Conservation (phyloP, 2,329 filamentous ascomycete species). For the Phialocephala subalpina region DNA sequence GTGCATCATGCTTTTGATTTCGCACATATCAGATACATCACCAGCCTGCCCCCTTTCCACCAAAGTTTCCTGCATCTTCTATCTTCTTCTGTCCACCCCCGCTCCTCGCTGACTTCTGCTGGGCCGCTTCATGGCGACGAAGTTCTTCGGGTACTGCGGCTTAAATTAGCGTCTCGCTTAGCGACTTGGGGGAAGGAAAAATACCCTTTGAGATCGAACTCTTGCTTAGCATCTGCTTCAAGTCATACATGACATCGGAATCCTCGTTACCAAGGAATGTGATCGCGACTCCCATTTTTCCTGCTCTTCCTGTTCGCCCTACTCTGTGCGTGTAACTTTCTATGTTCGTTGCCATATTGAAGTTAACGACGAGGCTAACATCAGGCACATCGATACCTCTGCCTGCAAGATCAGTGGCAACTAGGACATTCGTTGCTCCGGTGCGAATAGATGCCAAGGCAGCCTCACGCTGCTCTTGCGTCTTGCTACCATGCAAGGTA, state of each 20-base stretch:
- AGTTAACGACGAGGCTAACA: slow-evolving; percentile 94
- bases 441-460: slow-evolving; percentile 85
- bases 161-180: too few relatives aligned
- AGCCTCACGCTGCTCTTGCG: slow-evolving; percentile 96
- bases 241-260: slow-evolving; percentile 87
- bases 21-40: slow-evolving; percentile 21
- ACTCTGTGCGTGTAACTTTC: slow-evolving; percentile 97
- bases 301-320: slow-evolving; percentile 95
- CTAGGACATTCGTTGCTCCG: slow-evolving; percentile 84
- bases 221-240: slow-evolving; percentile 96
- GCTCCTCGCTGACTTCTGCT: slow-evolving; percentile 73
- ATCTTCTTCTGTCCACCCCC: slow-evolving; percentile 51
- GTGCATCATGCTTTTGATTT: background rate
- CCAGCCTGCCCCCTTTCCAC: slow-evolving; percentile 47
- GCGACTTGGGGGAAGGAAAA: too few relatives aligned
- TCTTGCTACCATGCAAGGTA: slow-evolving; percentile 94
- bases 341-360: slow-evolving; percentile 96
- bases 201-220: slow-evolving; percentile 75
- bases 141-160: slow-evolving; percentile 82
- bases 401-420: slow-evolving; percentile 94
- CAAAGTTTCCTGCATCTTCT: slow-evolving; percentile 47
- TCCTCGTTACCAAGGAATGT: slow-evolving; percentile 96
- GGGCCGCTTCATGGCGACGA: slow-evolving; percentile 87
- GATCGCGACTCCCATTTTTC: slow-evolving; percentile 94
- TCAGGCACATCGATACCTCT: slow-evolving; percentile 98